Conservation (phyloP, 768 basidiomycete species). For the Hericium alpestre region DNA sequence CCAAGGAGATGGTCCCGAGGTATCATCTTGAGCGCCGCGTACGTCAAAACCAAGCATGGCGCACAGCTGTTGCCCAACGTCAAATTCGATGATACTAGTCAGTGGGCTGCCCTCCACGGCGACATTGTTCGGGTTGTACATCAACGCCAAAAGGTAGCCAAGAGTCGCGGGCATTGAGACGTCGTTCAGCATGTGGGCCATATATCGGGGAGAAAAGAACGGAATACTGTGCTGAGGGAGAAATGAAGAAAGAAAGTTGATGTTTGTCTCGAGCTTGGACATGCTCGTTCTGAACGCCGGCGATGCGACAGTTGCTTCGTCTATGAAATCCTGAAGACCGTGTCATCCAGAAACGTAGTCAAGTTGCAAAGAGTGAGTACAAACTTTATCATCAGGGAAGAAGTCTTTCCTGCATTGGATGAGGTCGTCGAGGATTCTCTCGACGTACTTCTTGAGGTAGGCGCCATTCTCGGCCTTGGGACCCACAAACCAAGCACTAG, state of each 20-base stretch:
- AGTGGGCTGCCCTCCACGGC: slow-evolving; percentile 30
- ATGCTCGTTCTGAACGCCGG: slow-evolving; percentile 14
- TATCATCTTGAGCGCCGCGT: neutral
- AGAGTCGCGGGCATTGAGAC: slow-evolving; percentile 20
- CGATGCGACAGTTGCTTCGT: slow-evolving; percentile 10
- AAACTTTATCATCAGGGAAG: slow-evolving; percentile 21
- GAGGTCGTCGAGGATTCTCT: slow-evolving; percentile 16
- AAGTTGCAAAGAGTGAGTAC: neutral
- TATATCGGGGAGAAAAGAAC: slow-evolving; percentile 30
- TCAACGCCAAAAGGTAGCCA: slow-evolving; percentile 16
- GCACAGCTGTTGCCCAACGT: slow-evolving; percentile 30
- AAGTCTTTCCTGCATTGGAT: slow-evolving; percentile 18
- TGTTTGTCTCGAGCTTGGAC: slow-evolving; percentile 13
- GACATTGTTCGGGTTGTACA: slow-evolving; percentile 36
- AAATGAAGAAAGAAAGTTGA: slow-evolving; percentile 10
- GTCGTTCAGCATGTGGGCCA: slow-evolving; percentile 30
- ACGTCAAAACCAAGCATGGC: slow-evolving; percentile 29
- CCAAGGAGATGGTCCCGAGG: slow-evolving; percentile 18
- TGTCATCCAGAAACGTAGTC: too few species aligned
- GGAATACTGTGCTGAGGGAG: slow-evolving; percentile 26
- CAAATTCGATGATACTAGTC: slow-evolving; percentile 27
- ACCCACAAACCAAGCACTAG: slow-evolving; percentile 30
- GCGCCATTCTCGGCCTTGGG: slow-evolving; percentile 28
- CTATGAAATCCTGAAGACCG: slow-evolving; percentile 16
- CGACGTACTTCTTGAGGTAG: slow-evolving; percentile 19